phyloP scores from a whole-genome alignment of 805 yeast species.

The Myxozyma mucilagina region DNA sequence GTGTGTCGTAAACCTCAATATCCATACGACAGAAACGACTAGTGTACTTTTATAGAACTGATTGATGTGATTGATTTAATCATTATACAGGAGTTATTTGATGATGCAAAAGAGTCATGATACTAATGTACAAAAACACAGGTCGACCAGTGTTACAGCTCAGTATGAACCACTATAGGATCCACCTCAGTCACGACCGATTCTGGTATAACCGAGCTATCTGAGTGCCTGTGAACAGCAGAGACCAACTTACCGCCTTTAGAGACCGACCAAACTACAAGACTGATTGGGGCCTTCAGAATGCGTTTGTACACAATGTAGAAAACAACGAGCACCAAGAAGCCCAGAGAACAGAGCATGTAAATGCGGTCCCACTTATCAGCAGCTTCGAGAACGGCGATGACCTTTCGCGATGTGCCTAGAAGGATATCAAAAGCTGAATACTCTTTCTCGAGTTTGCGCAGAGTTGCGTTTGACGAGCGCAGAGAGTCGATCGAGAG shows the following conservation, averaged over 20 bases:
- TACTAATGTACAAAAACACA: no score
- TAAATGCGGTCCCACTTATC: conserved; percentile 43
- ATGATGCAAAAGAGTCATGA: no score
- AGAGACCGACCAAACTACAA: conserved; percentile 21
- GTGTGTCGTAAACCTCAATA: no score
- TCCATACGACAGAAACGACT: no score
- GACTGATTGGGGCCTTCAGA: conserved; percentile 39
- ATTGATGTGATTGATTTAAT: no score
- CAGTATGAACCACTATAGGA: no score
- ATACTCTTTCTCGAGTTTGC: conserved; percentile 41
- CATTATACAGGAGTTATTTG: no score
- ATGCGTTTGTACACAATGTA: conserved; percentile 46
- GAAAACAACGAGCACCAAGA: conserved; percentile 40
- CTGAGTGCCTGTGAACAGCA: no score
- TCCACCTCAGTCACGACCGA: no score
- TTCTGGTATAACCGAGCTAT: no score
- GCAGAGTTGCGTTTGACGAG: conserved; percentile 39
- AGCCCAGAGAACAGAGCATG: conserved; percentile 43
- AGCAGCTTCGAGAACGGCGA: conserved; percentile 44
- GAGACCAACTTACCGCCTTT: conserved; percentile 15
- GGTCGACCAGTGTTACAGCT: no score
- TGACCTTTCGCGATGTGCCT: conserved; percentile 41
- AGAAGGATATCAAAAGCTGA: conserved; percentile 42
- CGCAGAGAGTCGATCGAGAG: conserved; percentile 45
- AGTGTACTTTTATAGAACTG: no score